Evolutionary conservation across 225 moss, liverwort and hornwort species (phyloP).

Genomic region (Physcomitrium patens): DNA sequence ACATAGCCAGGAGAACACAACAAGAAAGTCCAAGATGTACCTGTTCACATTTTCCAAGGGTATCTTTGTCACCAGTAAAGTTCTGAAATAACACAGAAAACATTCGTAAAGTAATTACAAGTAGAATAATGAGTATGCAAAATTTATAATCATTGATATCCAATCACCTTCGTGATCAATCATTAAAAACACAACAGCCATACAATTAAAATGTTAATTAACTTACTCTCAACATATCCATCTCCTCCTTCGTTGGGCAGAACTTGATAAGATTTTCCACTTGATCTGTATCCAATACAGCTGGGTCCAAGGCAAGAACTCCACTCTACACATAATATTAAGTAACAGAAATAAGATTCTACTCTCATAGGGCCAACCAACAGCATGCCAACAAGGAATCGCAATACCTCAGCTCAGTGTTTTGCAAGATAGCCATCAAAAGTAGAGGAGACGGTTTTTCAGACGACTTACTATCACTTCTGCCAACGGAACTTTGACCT

Average conservation of each 20-base stretch:
- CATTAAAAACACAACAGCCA: slow-evolving; percentile 9
- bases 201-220: slow-evolving; percentile 19
- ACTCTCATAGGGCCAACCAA: slow-evolving; percentile 5
- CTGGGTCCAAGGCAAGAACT: slow-evolving; percentile 79
- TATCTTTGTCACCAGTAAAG: slow-evolving; percentile 66
- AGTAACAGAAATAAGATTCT: slow-evolving; percentile 29
- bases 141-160: slow-evolving; percentile 9
- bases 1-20: neutral
- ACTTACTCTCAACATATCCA: slow-evolving; percentile 89
- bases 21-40: slow-evolving; percentile 29
- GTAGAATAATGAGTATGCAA: neutral
- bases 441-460: slow-evolving; percentile 3
- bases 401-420: slow-evolving; percentile 1
- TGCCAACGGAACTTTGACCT: slow-evolving; percentile 95
- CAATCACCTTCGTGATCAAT: neutral
- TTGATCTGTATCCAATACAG: slow-evolving; percentile 87
- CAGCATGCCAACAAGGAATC: slow-evolving; percentile 17
- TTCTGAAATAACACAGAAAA: slow-evolving; percentile 39
- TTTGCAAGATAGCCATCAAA: neutral
- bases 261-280: slow-evolving; percentile 88
- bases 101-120: neutral
- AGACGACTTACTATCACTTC: slow-evolving; percentile 80
- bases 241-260: slow-evolving; percentile 93
- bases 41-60: slow-evolving; percentile 75
- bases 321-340: slow-evolving; percentile 62